Evolutionary conservation across 2,329 filamentous ascomycete species (phyloP).

Genomic region (Monilinia polystroma): DNA sequence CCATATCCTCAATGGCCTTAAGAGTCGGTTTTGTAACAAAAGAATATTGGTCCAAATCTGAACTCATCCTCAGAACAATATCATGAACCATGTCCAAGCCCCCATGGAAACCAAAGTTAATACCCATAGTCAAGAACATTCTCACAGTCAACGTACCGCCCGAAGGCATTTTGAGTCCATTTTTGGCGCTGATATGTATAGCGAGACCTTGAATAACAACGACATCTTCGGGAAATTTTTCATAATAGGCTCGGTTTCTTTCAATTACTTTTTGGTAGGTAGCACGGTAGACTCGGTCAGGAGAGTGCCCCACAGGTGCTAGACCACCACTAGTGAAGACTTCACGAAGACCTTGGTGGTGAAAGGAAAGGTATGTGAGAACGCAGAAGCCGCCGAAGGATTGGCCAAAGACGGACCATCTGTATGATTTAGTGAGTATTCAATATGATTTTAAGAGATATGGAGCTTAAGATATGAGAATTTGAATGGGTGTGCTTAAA

Average conservation of each 20-base stretch:
- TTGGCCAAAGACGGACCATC: conserved; percentile 87
- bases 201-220: conserved; percentile 54
- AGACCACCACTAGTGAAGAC: conserved; percentile 83
- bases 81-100: conserved; percentile 75
- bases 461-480: neutral
- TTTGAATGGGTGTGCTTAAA: neutral
- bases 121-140: conserved; percentile 74
- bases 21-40: conserved; percentile 72
- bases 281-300: conserved; percentile 73
- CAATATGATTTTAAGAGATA: neutral
- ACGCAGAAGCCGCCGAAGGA: conserved; percentile 89
- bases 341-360: conserved; percentile 75
- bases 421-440: conserved; percentile 34
- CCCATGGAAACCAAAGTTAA: conserved; percentile 75
- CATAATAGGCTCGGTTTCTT: conserved; percentile 73
- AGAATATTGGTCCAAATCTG: conserved; percentile 75
- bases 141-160: conserved; percentile 71
- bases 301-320: conserved; percentile 67
- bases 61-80: conserved; percentile 65
- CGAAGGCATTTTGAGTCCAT: conserved; percentile 63
- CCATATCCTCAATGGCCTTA: conserved; percentile 61
- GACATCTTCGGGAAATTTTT: conserved; percentile 80
- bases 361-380: conserved; percentile 79
- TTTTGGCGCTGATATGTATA: conserved; percentile 53
- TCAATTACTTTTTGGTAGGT: conserved; percentile 68